These are phyloP conservation scores for Ceratobasidium sp. DNA, from an alignment of 1,284 basidiomycete species.

Conservation along the genomic window DNA sequence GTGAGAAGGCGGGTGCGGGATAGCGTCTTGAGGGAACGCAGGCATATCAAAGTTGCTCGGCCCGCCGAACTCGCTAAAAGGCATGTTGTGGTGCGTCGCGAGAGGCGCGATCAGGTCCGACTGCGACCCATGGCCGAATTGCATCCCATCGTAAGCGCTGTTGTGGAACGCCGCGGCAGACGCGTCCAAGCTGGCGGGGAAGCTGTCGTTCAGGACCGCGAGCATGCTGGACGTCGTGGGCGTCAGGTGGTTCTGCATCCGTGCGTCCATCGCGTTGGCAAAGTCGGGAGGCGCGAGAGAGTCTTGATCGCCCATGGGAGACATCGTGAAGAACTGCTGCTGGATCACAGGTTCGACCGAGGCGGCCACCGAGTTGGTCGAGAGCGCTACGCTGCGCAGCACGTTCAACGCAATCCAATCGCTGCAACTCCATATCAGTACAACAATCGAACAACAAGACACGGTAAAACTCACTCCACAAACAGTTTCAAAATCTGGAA, in stretches of 20 bases:
- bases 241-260: conserved; percentile 55
- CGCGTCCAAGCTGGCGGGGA: conserved; percentile 56
- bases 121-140: conserved; percentile 35
- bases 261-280: conserved; percentile 41
- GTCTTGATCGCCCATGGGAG: conserved; percentile 83
- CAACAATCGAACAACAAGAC: conserved; percentile 30
- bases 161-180: conserved; percentile 34
- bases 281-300: conserved; percentile 34
- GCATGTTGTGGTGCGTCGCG: conserved; percentile 20
- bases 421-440: conserved; percentile 56
- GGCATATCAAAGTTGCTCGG: conserved; percentile 35
- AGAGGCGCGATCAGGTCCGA: conserved; percentile 18
- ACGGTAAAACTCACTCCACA: conserved; percentile 71
- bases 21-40: conserved; percentile 12
- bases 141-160: conserved; percentile 41
- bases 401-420: conserved; percentile 92
- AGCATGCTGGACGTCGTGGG: conserved; percentile 89
- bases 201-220: conserved; percentile 79
- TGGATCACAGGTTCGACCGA: conserved; percentile 90
- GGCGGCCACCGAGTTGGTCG: conserved; percentile 86
- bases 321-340: conserved; percentile 81
- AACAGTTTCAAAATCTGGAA: conserved; percentile 91
- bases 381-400: conserved; percentile 82
- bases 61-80: conserved; percentile 35
- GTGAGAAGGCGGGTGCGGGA: conserved; percentile 34